Evolutionary conservation across 164 flowering plant species (phyloP).

Genomic region (Umbellularia californica): DNA sequence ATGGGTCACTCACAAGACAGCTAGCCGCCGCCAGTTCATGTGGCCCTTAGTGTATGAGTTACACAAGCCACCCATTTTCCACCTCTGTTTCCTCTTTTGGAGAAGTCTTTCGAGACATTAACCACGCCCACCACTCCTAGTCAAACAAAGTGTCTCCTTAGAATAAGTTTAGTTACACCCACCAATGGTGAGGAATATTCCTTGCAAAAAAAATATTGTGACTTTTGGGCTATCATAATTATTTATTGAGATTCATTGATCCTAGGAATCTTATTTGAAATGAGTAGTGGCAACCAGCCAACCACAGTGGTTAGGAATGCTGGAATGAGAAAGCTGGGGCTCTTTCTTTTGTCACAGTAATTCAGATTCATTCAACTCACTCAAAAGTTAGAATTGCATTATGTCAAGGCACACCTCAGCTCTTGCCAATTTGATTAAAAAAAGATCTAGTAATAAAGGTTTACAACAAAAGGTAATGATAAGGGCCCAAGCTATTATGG

Average conservation of each 20-base stretch:
- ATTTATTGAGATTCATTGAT: neutral
- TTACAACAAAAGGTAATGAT: too few relatives aligned
- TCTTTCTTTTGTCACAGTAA: too few relatives aligned
- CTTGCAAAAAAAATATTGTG: neutral
- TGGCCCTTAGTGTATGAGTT: constrained; percentile 1
- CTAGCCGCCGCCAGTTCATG: neutral
- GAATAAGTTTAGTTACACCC: neutral
- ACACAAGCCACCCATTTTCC: neutral
- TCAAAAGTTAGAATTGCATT: too few relatives aligned
- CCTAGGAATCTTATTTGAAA: neutral
- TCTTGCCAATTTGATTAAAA: too few relatives aligned
- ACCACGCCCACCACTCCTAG: neutral
- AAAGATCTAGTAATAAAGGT: too few relatives aligned
- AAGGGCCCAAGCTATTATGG: too few relatives aligned
- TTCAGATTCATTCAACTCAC: too few relatives aligned
- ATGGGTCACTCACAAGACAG: neutral
- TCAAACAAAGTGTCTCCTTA: neutral
- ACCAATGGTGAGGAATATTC: neutral
- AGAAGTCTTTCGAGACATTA: neutral
- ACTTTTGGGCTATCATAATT: neutral
- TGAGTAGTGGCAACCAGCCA: neutral
- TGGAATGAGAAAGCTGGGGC: neutral
- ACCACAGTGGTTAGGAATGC: neutral
- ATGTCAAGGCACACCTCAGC: too few relatives aligned
- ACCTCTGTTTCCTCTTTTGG: neutral